phyloP scores from a whole-genome alignment of 495 filamentous ascomycete species.

The Pseudomonodictys pantanalensis region DNA sequence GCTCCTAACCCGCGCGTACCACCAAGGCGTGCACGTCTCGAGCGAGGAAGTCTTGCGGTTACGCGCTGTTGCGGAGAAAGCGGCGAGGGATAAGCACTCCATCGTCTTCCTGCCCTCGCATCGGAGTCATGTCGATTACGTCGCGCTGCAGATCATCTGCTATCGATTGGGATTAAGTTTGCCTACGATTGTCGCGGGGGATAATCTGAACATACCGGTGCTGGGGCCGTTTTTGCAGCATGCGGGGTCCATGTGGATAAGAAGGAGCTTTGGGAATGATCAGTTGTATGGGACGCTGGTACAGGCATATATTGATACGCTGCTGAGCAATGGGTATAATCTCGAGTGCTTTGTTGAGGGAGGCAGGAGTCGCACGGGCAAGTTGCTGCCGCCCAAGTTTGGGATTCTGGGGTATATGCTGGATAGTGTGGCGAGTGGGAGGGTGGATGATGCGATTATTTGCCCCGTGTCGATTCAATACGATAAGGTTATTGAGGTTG shows the following conservation, averaged over 20 bases:
- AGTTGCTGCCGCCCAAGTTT: constrained; percentile 89
- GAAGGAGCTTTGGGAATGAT: constrained; percentile 88
- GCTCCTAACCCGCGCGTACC: constrained; percentile 85
- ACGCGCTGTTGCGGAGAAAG: constrained; percentile 74
- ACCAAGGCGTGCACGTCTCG: constrained; percentile 93
- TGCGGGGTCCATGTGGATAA: constrained; percentile 90
- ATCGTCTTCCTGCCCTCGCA: constrained; percentile 96
- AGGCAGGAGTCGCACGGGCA: constrained; percentile 86
- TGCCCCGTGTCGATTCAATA: constrained; percentile 96
- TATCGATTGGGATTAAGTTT: constrained; percentile 86
- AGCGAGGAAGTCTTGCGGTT: constrained; percentile 87
- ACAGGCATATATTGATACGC: constrained; percentile 90
- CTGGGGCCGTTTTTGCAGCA: constrained; percentile 89
- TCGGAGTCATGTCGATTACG: constrained; percentile 92
- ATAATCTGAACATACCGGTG: constrained; percentile 91
- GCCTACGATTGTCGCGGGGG: constrained; percentile 91
- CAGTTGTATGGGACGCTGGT: constrained; percentile 85
- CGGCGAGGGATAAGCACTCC: constrained; percentile 82
- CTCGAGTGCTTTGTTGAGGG: constrained; percentile 97
- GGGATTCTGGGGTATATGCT: constrained; percentile 92
- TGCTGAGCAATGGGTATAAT: constrained; percentile 87
- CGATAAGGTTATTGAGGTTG: constrained; percentile 97
- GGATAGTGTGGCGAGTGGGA: constrained; percentile 83
- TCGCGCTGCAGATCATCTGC: constrained; percentile 88
- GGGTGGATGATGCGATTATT: constrained; percentile 84